Conservation (phyloP, 108 stramenopile species). For the Skeletonema tropicum region DNA sequence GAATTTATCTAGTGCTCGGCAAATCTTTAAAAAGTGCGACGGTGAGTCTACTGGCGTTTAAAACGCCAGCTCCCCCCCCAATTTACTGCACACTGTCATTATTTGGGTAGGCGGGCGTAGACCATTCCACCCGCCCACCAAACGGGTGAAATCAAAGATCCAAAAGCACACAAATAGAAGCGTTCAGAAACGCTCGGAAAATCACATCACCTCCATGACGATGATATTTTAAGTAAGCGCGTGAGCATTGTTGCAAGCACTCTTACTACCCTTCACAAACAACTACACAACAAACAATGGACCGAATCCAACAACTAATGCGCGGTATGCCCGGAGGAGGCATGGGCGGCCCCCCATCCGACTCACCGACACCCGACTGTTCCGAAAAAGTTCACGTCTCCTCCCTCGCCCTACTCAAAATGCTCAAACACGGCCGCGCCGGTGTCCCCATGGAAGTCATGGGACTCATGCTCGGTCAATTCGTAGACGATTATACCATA, state of each 20-base stretch:
- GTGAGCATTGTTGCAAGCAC: no score
- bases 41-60: no score
- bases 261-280: no score
- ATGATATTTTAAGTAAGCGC: not conserved
- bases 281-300: slow-evolving; percentile 52
- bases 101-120: no score
- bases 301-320: slow-evolving; percentile 90
- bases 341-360: slow-evolving; percentile 66
- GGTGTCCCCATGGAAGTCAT: slow-evolving; percentile 99
- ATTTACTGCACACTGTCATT: no score
- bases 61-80: no score
- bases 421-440: slow-evolving; percentile 99
- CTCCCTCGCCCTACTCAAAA: slow-evolving; percentile 97
- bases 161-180: not conserved
- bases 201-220: not conserved
- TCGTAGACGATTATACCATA: slow-evolving; percentile 99
- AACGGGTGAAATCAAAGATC: not conserved
- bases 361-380: slow-evolving; percentile 91
- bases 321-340: slow-evolving; percentile 86
- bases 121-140: no score
- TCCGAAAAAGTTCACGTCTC: slow-evolving; percentile 98
- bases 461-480: slow-evolving; percentile 99
- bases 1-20: no score
- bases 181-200: not conserved
- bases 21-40: no score